Evolutionary conservation across 768 basidiomycete species (phyloP), one percentile per base, ranked within the genome.

Genomic region (Mycena filopes): DNA sequence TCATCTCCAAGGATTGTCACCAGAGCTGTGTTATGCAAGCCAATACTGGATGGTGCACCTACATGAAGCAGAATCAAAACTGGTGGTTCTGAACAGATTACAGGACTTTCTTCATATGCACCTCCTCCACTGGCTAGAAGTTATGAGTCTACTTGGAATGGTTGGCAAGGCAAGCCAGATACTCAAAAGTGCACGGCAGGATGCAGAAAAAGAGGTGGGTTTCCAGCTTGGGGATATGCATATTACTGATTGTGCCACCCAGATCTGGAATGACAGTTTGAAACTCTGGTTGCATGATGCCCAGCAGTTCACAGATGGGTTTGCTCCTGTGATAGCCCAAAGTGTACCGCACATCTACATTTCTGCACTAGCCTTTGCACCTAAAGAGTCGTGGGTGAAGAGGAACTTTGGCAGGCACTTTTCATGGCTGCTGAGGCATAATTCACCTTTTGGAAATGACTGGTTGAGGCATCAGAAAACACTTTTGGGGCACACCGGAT

Each of bases 41-140:
- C n/a, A 36, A 31, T 58, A 33, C 23, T 58, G 56, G 56, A 29
- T 33, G 18, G 15, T 40, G 38, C 56, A 58, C 31, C 42, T 58
- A 7, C 23, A 38, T 13, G 36, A 56, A 20, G 11, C n/a, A n/a
- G 40, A n/a, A 15, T 2, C 6, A 29, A 28, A 45, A 18, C 20
- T 7, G 2, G 42, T 45, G 18, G 9, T 29, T 7, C 25, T 31
- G 1, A 29, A 25, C 20, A 16, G 45, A 45, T 43, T 56, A 3
- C 28, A 29, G 13, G 11, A 45, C 23, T 56, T 56, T 13, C 10
- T 56, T 1, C 26, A 33, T 2, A 45, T 18, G 0, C 9, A 20
- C 2, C 48, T 58, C 20, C 33, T 33, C 7, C 33, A 33, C 12
- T 33, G 33, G 33, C 33, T 33, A 12, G 33, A 33, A 12, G 33